phyloP scores from a whole-genome alignment of 2,329 filamentous ascomycete genomes.

The Akanthomyces muscarius region DNA sequence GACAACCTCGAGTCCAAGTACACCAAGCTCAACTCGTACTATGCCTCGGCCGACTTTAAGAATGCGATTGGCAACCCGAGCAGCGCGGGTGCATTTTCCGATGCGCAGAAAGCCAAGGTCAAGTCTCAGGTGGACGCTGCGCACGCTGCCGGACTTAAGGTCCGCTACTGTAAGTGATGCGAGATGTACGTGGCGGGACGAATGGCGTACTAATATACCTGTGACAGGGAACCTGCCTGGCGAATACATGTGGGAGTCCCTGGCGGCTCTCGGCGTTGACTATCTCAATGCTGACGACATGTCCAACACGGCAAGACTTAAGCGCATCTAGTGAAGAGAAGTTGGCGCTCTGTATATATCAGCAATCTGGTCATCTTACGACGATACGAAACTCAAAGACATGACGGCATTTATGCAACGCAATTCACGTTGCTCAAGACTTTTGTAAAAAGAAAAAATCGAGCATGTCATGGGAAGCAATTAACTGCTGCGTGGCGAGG shows the following conservation, averaged over 20 bases:
- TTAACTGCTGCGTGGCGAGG: too few species aligned
- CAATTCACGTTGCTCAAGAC: neutral
- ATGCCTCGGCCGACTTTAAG: slow-evolving; percentile 19
- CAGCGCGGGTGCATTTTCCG: slow-evolving; percentile 13
- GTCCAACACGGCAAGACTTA: slow-evolving; percentile 19
- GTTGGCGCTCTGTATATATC: neutral
- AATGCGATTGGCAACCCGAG: slow-evolving; percentile 17
- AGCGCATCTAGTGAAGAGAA: slow-evolving; percentile 5
- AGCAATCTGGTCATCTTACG: neutral
- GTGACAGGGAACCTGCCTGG: slow-evolving; percentile 17
- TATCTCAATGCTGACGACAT: slow-evolving; percentile 20
- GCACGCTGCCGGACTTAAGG: slow-evolving; percentile 19
- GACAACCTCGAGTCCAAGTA: slow-evolving; percentile 17
- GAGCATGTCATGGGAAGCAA: neutral
- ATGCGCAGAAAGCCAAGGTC: slow-evolving; percentile 17
- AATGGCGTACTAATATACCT: neutral
- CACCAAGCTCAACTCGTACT: slow-evolving; percentile 19
- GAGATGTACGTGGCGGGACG: too few species aligned
- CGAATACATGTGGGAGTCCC: slow-evolving; percentile 21
- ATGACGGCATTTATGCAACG: neutral
- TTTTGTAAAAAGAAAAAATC: neutral
- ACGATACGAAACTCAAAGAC: neutral
- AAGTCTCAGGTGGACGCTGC: slow-evolving; percentile 17
- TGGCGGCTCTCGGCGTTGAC: slow-evolving; percentile 19
- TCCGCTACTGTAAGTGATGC: slow-evolving; percentile 20